A percentile compares a stretch with the other conserved stretches of the same genome.
Conservation (phyloP, 257 asterid genomes). For the Solanum acaule region DNA sequence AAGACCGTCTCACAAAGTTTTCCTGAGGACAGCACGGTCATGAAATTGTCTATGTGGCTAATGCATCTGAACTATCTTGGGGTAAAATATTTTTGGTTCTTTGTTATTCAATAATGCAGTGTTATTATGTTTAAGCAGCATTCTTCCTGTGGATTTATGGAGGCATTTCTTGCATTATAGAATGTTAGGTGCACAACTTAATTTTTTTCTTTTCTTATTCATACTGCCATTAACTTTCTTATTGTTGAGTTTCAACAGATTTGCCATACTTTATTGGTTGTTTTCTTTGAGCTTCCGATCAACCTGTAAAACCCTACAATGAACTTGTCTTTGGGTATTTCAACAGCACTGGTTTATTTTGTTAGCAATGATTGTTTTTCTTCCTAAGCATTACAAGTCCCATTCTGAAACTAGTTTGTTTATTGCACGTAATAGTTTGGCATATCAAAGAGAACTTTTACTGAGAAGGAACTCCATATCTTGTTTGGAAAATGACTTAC, state of each 20-base stretch:
- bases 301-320: not conserved
- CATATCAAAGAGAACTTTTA: not conserved
- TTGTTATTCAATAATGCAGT: not conserved
- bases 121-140: not conserved
- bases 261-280: not conserved
- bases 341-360: not conserved
- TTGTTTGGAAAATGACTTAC: not conserved
- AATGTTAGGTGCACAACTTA: not conserved
- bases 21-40: slow-evolving; percentile 63
- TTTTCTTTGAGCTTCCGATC: not conserved
- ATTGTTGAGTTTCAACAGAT: not conserved
- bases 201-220: not conserved
- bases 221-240: not conserved
- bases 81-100: slow-evolving; percentile 28
- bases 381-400: not conserved
- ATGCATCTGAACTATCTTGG: slow-evolving; percentile 49
- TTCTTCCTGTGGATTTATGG: not conserved
- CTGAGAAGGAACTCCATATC: not conserved
- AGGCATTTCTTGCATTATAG: not conserved
- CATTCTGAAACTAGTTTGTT: not conserved
- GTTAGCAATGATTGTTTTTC: not conserved
- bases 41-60: slow-evolving; percentile 81
- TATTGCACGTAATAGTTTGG: not conserved
- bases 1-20: slow-evolving; percentile 43
- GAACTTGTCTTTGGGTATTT: not conserved